phyloP scores from a whole-genome alignment of 1,284 basidiomycete species.

The Ustilago trichophora region DNA sequence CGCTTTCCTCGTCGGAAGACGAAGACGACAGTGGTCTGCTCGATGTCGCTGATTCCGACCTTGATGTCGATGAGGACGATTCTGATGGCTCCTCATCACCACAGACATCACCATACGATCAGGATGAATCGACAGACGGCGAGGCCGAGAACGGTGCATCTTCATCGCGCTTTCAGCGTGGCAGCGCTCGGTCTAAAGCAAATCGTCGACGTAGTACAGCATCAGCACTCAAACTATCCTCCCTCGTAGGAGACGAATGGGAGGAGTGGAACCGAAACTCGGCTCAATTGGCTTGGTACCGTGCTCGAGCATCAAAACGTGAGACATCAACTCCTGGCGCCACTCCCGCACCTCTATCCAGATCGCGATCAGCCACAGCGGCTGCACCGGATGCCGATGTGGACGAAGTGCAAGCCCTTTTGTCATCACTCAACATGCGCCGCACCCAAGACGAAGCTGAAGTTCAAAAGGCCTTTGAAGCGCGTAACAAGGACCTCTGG shows the following conservation, averaged over 20 bases:
- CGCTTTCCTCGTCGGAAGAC: slow-evolving; percentile 23
- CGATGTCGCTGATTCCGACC: slow-evolving; percentile 7
- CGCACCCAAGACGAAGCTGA: slow-evolving; percentile 49
- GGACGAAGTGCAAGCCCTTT: slow-evolving; percentile 50
- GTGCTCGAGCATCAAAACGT: slow-evolving; percentile 7
- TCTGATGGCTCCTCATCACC: slow-evolving; percentile 20
- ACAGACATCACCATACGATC: slow-evolving; percentile 26
- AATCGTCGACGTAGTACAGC: slow-evolving; percentile 1
- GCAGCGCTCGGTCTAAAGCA: background rate
- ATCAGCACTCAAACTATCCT: slow-evolving; percentile 18
- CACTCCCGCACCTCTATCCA: background rate
- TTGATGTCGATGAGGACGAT: too few species aligned
- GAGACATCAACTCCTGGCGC: background rate
- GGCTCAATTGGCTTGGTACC: slow-evolving; percentile 20
- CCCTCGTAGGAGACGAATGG: slow-evolving; percentile 31
- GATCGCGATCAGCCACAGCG: slow-evolving; percentile 13
- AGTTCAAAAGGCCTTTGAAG: slow-evolving; percentile 56
- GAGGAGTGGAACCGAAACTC: slow-evolving; percentile 46
- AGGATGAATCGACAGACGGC: slow-evolving; percentile 28
- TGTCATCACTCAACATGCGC: slow-evolving; percentile 52
- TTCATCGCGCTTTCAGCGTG: too few species aligned
- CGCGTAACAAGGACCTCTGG: slow-evolving; percentile 59
- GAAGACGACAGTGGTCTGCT: slow-evolving; percentile 11
- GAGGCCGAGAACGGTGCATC: too few species aligned
- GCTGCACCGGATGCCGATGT: slow-evolving; percentile 25